Conservation (phyloP, 2,329 filamentous ascomycete species). For the Fusarium sublunatum region DNA sequence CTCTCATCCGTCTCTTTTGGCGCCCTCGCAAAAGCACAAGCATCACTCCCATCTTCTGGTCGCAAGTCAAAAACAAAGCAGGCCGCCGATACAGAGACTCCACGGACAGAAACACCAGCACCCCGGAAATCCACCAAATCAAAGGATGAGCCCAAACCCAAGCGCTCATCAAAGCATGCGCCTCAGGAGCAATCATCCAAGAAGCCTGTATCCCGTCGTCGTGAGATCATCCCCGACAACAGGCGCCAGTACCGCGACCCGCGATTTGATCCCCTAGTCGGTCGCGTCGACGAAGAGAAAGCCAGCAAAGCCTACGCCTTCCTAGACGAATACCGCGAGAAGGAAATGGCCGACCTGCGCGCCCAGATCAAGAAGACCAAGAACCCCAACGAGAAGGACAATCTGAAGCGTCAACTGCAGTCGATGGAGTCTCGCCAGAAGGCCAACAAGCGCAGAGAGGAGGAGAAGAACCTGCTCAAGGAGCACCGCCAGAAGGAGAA, state of each 20-base stretch:
- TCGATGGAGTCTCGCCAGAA: conserved; percentile 84
- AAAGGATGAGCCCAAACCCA: conserved; percentile 46
- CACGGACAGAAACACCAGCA: conserved; percentile 45
- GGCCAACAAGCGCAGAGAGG: conserved; percentile 75
- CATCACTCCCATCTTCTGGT: conserved; percentile 62
- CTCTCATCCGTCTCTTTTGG: conserved; percentile 82
- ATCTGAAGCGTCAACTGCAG: conserved; percentile 77
- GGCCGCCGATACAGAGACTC: conserved; percentile 27
- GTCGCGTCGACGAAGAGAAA: conserved; percentile 65
- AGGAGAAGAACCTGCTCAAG: conserved; percentile 74
- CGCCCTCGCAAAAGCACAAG: conserved; percentile 88
- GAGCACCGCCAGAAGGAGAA: conserved; percentile 87
- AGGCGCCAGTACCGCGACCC: conserved; percentile 80
- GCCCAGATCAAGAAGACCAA: conserved; percentile 73
- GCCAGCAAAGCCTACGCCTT: conserved; percentile 84
- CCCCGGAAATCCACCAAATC: conserved; percentile 51
- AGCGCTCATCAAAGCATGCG: conserved; percentile 82
- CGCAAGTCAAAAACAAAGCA: conserved; percentile 48
- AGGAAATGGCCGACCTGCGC: conserved; percentile 83
- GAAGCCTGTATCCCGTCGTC: conserved; percentile 82
- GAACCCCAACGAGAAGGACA: conserved; percentile 72
- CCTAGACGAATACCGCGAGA: conserved; percentile 83
- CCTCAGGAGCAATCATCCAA: conserved; percentile 86
- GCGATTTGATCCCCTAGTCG: conserved; percentile 78
- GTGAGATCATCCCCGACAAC: conserved; percentile 72